Percentiles rank a stretch among this genome's conserved stretches.
Evolutionary conservation across 2,329 filamentous ascomycete genomes (phyloP).

Genomic region (Cyphellophora attinorum): DNA sequence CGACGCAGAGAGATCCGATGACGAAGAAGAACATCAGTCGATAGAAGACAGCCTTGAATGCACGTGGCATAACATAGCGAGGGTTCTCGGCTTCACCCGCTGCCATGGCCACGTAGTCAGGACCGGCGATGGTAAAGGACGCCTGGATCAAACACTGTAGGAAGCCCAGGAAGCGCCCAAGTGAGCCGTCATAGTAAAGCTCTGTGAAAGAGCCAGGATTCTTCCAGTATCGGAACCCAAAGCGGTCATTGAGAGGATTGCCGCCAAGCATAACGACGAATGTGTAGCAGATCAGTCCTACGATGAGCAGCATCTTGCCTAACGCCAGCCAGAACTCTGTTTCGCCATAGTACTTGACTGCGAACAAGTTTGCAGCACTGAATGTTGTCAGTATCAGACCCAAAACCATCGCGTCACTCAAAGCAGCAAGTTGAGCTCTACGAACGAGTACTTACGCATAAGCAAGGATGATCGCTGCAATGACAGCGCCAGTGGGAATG

Average conservation of each 20-base stretch:
- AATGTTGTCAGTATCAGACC: not conserved
- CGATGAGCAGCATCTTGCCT: slow-evolving; percentile 62
- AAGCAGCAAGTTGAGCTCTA: slow-evolving; percentile 34
- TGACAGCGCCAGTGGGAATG: slow-evolving; percentile 37
- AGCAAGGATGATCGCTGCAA: slow-evolving; percentile 34
- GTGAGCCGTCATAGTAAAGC: slow-evolving; percentile 51
- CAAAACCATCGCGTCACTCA: slow-evolving; percentile 55
- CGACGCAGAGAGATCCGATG: slow-evolving; percentile 61
- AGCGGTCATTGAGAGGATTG: slow-evolving; percentile 61
- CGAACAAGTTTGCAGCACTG: slow-evolving; percentile 57
- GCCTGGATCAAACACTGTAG: slow-evolving; percentile 64
- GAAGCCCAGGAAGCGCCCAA: slow-evolving; percentile 69
- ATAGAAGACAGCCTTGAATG: slow-evolving; percentile 72
- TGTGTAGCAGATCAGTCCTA: slow-evolving; percentile 65
- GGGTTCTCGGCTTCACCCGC: slow-evolving; percentile 66
- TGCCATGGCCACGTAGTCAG: slow-evolving; percentile 55
- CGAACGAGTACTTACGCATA: slow-evolving; percentile 28
- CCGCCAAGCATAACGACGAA: slow-evolving; percentile 77
- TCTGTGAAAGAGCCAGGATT: slow-evolving; percentile 61
- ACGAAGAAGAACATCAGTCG: slow-evolving; percentile 68
- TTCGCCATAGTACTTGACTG: slow-evolving; percentile 66
- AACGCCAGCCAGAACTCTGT: slow-evolving; percentile 66
- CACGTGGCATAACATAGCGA: slow-evolving; percentile 58
- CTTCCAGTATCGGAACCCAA: slow-evolving; percentile 62
- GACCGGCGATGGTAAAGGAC: slow-evolving; percentile 58